Evolutionary conservation across 192 early-diverging fungal species (phyloP).

Genomic region (Nowakowskiella sp.): DNA sequence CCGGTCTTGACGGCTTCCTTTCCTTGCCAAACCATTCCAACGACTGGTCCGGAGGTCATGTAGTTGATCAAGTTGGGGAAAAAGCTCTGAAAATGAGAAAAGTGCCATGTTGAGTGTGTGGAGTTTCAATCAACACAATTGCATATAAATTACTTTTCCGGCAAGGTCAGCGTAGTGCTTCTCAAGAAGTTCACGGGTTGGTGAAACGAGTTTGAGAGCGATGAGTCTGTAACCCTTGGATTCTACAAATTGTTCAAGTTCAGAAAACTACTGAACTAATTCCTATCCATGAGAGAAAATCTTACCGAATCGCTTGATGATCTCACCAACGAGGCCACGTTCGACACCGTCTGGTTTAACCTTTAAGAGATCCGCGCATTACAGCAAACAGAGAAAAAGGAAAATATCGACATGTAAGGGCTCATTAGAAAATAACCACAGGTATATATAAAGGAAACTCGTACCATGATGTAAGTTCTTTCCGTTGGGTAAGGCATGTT

Average conservation of each 20-base stretch:
- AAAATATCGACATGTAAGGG: neutral
- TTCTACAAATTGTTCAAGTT: neutral
- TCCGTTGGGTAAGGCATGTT: neutral
- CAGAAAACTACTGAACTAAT: neutral
- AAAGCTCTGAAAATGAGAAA: conserved; percentile 46
- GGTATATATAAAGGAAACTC: neutral
- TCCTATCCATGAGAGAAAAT: neutral
- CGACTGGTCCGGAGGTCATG: conserved; percentile 92
- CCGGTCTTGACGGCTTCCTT: conserved; percentile 87
- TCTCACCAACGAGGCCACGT: conserved; percentile 81
- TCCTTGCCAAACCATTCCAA: conserved; percentile 89
- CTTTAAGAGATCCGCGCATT: conserved; percentile 5
- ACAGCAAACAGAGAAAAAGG: neutral
- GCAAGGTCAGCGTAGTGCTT: conserved; percentile 80
- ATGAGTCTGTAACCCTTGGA: conserved; percentile 78
- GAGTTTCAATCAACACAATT: too few species aligned
- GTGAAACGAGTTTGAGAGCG: conserved; percentile 69
- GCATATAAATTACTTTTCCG: conserved; percentile 37
- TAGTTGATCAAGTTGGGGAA: conserved; percentile 72
- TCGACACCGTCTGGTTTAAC: conserved; percentile 31
- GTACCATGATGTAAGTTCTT: neutral
- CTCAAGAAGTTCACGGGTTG: conserved; percentile 60
- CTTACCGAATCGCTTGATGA: conserved; percentile 89
- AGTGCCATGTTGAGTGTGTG: too few species aligned
- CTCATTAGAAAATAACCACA: neutral